Evolutionary conservation across 257 asterid genomes (phyloP).

Genomic region (Lavandula angustifolia): DNA sequence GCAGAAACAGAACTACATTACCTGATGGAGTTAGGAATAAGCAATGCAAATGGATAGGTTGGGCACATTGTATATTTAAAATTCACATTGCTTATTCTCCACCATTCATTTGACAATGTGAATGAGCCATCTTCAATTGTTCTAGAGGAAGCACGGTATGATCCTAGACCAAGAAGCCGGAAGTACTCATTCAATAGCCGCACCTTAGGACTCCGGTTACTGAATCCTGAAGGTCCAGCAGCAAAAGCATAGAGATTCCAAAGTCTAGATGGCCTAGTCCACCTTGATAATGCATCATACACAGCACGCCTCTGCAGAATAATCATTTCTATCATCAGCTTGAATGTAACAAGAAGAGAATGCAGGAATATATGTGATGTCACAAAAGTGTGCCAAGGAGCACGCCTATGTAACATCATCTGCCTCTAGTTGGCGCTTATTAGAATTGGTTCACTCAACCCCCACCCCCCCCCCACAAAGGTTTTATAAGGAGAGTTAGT

Average conservation of each 20-base stretch:
- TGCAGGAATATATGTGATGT: background rate
- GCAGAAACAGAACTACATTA: conserved; percentile 24
- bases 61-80: conserved; percentile 67
- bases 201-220: conserved; percentile 63
- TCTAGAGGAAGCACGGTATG: conserved; percentile 55
- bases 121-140: conserved; percentile 77
- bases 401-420: too few relatives aligned
- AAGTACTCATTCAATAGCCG: conserved; percentile 82
- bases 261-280: conserved; percentile 71
- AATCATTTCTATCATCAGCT: conserved; percentile 30
- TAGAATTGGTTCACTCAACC: too few relatives aligned
- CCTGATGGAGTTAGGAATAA: conserved; percentile 85
- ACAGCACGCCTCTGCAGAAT: conserved; percentile 85
- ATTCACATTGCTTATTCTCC: conserved; percentile 89
- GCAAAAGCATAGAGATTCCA: conserved; percentile 92
- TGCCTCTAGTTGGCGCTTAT: too few relatives aligned
- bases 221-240: conserved; percentile 61
- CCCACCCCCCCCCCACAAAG: too few relatives aligned
- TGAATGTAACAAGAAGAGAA: conserved; percentile 16
- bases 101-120: conserved; percentile 71
- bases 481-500: too few relatives aligned
- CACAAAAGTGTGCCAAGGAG: too few relatives aligned
- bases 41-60: conserved; percentile 96
- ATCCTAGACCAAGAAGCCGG: conserved; percentile 80
- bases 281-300: conserved; percentile 72